Percentiles rank a stretch among this genome's conserved stretches.
Conservation (phyloP, 371 early-diverging fungal species). For the Mortierella sp. region DNA sequence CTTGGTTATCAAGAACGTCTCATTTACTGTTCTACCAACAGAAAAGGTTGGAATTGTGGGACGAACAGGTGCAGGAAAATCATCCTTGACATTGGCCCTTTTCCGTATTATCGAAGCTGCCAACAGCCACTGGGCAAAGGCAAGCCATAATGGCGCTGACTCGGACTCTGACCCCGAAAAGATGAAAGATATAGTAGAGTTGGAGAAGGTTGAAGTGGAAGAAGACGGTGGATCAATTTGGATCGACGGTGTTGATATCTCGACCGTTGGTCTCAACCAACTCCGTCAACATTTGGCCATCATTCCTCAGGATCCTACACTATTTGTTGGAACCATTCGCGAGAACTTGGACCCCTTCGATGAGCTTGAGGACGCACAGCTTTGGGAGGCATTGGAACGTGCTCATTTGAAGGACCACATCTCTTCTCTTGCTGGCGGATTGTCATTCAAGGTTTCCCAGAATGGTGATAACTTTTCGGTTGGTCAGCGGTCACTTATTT, state of each 20-base stretch:
- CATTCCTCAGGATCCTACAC: slow-evolving; percentile 87
- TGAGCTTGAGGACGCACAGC: slow-evolving; percentile 67
- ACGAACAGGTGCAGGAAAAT: slow-evolving; percentile 80
- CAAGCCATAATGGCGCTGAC: slow-evolving; percentile 66
- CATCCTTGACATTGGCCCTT: slow-evolving; percentile 75
- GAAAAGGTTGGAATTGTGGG: slow-evolving; percentile 64
- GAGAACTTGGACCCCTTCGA: slow-evolving; percentile 82
- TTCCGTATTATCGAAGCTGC: slow-evolving; percentile 82
- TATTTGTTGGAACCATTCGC: slow-evolving; percentile 55
- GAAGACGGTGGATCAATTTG: slow-evolving; percentile 56
- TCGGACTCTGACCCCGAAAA: slow-evolving; percentile 69
- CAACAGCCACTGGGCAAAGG: slow-evolving; percentile 47
- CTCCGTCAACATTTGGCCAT: slow-evolving; percentile 68
- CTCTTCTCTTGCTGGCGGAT: slow-evolving; percentile 55
- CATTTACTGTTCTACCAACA: slow-evolving; percentile 40
- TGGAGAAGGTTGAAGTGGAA: slow-evolving; percentile 40
- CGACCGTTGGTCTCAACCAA: slow-evolving; percentile 43
- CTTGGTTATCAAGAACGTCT: slow-evolving; percentile 74
- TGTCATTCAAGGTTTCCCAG: slow-evolving; percentile 57
- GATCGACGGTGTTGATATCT: slow-evolving; percentile 82
- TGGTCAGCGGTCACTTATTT: slow-evolving; percentile 79
- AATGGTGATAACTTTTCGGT: slow-evolving; percentile 71
- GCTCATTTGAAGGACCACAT: slow-evolving; percentile 67
- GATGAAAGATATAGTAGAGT: slow-evolving; percentile 21
- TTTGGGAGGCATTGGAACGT: slow-evolving; percentile 70